Percentiles rank a stretch among this genome's conserved stretches.
Conservation (phyloP, 306 rosid genomes). For the Canavalia gladiata region DNA sequence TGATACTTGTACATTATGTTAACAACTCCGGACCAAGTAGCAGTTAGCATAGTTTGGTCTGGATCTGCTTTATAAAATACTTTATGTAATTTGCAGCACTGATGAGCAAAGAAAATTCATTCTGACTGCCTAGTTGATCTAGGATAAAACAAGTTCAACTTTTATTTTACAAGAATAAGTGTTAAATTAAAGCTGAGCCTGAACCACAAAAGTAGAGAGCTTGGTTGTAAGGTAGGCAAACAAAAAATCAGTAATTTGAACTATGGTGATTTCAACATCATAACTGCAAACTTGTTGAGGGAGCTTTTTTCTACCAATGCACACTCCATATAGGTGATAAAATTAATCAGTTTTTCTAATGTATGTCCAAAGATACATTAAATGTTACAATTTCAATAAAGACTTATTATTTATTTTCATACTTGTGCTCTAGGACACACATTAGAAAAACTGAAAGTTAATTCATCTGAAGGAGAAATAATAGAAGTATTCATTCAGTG, state of each 20-base stretch:
- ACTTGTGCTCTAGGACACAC: no score
- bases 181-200: slow-evolving; percentile 21
- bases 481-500: slow-evolving; percentile 10
- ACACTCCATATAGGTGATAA: not conserved
- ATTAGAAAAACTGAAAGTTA: not conserved
- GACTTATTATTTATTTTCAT: no score
- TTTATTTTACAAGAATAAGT: slow-evolving; percentile 14
- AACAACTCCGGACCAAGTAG: not conserved
- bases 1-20: slow-evolving; percentile 17
- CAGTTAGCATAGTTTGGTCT: slow-evolving; percentile 28
- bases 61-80: slow-evolving; percentile 2
- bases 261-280: slow-evolving; percentile 30
- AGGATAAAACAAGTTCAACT: slow-evolving; percentile 11
- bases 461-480: slow-evolving; percentile 9
- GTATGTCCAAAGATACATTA: no score
- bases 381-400: no score
- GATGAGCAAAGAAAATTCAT: slow-evolving; percentile 4
- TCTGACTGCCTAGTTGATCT: slow-evolving; percentile 4
- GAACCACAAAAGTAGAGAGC: slow-evolving; percentile 27
- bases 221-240: slow-evolving; percentile 34
- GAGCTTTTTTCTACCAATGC: slow-evolving; percentile 18
- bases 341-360: no score
- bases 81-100: not conserved
- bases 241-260: slow-evolving; percentile 24
- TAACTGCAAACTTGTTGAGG: not conserved